Conservation (phyloP, 495 filamentous ascomycete species). For the Cetradonia linearis region DNA sequence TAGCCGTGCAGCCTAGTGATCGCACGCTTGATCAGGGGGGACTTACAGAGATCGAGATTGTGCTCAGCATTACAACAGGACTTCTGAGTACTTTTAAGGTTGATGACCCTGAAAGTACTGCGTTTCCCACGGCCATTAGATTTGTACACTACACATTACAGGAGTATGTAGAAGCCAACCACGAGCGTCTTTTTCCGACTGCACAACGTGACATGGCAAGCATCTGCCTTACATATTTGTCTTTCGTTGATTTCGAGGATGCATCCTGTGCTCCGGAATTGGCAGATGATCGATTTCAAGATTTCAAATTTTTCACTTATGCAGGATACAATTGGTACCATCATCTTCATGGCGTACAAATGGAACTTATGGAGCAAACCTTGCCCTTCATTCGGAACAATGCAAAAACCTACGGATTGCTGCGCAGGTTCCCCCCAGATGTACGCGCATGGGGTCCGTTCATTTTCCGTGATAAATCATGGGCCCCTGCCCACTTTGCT, state of each 20-base stretch:
- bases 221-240: conserved; percentile 8
- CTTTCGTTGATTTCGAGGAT: conserved; percentile 15
- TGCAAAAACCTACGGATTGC: not conserved
- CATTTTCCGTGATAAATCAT: not conserved
- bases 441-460: not conserved
- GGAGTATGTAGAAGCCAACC: conserved; percentile 33
- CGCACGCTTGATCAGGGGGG: conserved; percentile 31
- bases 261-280: conserved; percentile 8
- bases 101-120: conserved; percentile 17
- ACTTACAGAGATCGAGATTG: conserved; percentile 28
- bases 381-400: conserved; percentile 23
- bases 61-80: conserved; percentile 40
- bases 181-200: conserved; percentile 20
- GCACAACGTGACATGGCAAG: conserved; percentile 4
- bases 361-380: conserved; percentile 11
- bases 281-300: conserved; percentile 17
- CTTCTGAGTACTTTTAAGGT: conserved; percentile 40
- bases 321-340: conserved; percentile 27
- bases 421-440: not conserved
- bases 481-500: not conserved
- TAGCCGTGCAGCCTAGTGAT: conserved; percentile 31
- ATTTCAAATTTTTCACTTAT: conserved; percentile 26
- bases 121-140: conserved; percentile 30
- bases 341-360: conserved; percentile 20
- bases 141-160: conserved; percentile 48